Conservation (phyloP, 1,284 basidiomycete genomes). For the Ganoderma meredithae region DNA sequence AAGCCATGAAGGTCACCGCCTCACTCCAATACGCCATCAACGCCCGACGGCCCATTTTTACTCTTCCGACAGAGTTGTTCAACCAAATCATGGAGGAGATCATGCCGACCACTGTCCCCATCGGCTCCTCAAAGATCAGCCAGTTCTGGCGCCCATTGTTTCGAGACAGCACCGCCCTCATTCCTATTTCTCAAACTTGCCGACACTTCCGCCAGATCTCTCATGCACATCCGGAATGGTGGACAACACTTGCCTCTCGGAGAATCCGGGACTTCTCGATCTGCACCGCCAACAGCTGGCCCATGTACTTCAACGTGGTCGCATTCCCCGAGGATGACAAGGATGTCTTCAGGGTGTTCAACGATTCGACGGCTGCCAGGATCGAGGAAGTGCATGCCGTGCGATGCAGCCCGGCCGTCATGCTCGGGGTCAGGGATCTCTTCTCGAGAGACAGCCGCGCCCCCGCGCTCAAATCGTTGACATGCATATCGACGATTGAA, state of each 20-base stretch:
- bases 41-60: not conserved
- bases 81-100: constrained; percentile 11
- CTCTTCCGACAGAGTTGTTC: constrained; percentile 12
- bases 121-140: constrained; percentile 8
- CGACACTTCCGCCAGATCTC: constrained; percentile 14
- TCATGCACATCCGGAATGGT: constrained; percentile 5
- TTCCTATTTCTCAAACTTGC: constrained; percentile 18
- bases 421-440: not conserved
- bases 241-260: constrained; percentile 9
- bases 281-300: not conserved
- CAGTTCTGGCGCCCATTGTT: constrained; percentile 2
- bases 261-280: not conserved
- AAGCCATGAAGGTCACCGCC: not conserved
- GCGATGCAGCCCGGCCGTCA: not conserved
- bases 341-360: not conserved
- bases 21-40: constrained; percentile 2
- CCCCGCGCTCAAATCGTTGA: constrained; percentile 12
- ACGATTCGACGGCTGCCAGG: constrained; percentile 3
- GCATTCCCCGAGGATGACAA: not conserved
- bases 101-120: not conserved
- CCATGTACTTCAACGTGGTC: not conserved
- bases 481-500: not conserved
- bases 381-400: constrained; percentile 12
- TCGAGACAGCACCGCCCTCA: not conserved
- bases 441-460: constrained; percentile 1